Conservation (phyloP, 2,329 filamentous ascomycete genomes). For the Cytospora piceae region DNA sequence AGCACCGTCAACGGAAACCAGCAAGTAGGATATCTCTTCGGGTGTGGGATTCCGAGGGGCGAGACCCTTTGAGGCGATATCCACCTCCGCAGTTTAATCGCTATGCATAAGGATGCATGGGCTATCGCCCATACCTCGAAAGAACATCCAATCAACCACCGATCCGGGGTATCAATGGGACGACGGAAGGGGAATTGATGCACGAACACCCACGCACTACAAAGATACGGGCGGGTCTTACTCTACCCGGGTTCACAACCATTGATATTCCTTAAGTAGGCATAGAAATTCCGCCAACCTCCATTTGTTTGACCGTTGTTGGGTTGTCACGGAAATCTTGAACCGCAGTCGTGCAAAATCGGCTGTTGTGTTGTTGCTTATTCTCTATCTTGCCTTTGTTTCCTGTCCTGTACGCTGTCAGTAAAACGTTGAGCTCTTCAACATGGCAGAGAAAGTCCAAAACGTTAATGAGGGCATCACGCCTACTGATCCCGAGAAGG, state of each 20-base stretch:
- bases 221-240: constrained; percentile 23
- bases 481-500: constrained; percentile 39
- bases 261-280: constrained; percentile 12
- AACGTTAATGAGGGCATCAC: constrained; percentile 15
- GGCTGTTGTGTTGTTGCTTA: neutral
- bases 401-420: neutral
- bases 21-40: neutral
- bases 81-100: constrained; percentile 5
- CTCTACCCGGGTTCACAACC: neutral
- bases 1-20: neutral
- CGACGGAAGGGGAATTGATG: constrained; percentile 11
- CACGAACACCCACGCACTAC: constrained; percentile 1
- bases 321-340: neutral
- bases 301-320: neutral
- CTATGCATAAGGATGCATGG: constrained; percentile 17
- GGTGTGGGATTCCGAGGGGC: constrained; percentile 16
- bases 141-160: constrained; percentile 11
- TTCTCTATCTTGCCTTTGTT: neutral
- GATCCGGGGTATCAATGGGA: constrained; percentile 9
- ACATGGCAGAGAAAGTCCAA: constrained; percentile 24
- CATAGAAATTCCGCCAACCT: constrained; percentile 9
- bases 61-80: constrained; percentile 2
- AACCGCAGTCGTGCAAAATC: neutral
- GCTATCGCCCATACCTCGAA: constrained; percentile 8
- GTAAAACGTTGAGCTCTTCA: neutral